Conservation (phyloP, 2,329 filamentous ascomycete genomes). For the Xylaria sp. region DNA sequence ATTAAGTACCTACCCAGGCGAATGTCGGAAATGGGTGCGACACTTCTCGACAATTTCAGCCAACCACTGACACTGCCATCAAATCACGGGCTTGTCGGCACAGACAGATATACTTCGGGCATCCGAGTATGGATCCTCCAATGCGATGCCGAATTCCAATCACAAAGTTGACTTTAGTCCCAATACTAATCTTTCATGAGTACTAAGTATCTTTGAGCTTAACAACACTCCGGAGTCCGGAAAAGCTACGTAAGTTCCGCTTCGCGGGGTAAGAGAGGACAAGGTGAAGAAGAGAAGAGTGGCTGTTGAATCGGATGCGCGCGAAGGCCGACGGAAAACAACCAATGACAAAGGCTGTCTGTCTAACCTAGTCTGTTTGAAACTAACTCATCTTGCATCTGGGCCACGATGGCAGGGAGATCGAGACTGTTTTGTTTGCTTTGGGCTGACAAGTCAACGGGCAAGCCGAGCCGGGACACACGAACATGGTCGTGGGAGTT, state of each 20-base stretch:
- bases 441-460: neutral
- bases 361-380: constrained; percentile 5
- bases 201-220: neutral
- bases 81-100: neutral
- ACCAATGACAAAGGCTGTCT: constrained; percentile 15
- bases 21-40: neutral
- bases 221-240: constrained; percentile 16
- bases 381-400: neutral
- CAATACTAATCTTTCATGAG: neutral
- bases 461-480: neutral
- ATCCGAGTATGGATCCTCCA: neutral
- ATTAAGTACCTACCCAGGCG: neutral
- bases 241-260: constrained; percentile 30
- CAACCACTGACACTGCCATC: neutral
- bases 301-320: neutral
- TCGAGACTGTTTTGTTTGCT: neutral
- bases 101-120: neutral
- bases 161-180: neutral
- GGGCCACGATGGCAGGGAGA: neutral
- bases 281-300: neutral
- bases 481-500: constrained; percentile 1
- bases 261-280: constrained; percentile 18
- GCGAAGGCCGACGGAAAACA: constrained; percentile 8
- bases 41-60: neutral
- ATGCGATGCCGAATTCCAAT: neutral